Percentiles rank a stretch among this genome's conserved stretches.
These are phyloP conservation scores for Populus simonii DNA, from an alignment of 345 rosid species.

Conservation along the genomic window DNA sequence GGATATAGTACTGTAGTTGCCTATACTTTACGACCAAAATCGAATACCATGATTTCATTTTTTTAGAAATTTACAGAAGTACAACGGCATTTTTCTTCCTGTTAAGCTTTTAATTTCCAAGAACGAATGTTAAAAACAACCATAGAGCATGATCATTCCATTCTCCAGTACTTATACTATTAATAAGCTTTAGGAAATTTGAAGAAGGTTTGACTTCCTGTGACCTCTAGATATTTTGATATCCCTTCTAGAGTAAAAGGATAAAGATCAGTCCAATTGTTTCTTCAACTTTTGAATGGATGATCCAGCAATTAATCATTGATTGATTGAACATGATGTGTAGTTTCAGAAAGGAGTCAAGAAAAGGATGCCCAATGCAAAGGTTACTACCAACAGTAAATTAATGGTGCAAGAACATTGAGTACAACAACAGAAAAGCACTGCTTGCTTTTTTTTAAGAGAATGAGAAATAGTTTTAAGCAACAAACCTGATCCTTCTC, in stretches of 20 bases:
- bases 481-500: constrained; percentile 80
- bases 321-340: not conserved
- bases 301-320: not conserved
- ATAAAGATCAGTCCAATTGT: not conserved
- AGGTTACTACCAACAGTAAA: not conserved
- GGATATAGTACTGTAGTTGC: too few species aligned
- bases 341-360: not conserved
- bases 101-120: not conserved
- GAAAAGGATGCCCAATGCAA: not conserved
- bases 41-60: too few species aligned
- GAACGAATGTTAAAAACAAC: too few species aligned
- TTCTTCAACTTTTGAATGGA: not conserved
- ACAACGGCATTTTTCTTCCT: not conserved
- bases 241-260: not conserved
- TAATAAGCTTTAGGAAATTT: not conserved
- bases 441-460: not conserved
- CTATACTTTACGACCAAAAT: too few species aligned
- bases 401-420: not conserved
- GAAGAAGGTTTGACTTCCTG: not conserved
- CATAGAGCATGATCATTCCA: not conserved
- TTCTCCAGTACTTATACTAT: not conserved
- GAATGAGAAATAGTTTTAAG: not conserved
- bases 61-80: too few species aligned
- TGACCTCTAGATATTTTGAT: not conserved
- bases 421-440: not conserved